Evolutionary conservation across 805 yeast genomes (phyloP).

Genomic region (Candida railenensis): DNA sequence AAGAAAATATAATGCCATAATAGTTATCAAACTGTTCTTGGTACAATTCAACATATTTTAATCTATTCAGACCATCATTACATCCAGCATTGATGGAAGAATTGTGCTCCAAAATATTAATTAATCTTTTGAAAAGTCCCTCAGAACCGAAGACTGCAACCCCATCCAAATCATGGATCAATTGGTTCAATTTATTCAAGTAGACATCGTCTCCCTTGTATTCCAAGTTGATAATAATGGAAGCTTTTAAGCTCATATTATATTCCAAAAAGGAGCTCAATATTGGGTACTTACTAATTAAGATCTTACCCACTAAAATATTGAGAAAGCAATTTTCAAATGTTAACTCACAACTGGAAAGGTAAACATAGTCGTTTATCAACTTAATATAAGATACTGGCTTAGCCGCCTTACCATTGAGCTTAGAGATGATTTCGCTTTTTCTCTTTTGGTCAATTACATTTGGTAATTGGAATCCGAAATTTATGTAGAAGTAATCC

Average conservation of each 20-base stretch:
- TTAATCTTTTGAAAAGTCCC: constrained; percentile 23
- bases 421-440: constrained; percentile 13
- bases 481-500: constrained; percentile 15
- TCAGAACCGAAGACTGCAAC: constrained; percentile 27
- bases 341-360: constrained; percentile 25
- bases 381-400: constrained; percentile 14
- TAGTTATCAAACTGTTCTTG: constrained; percentile 19
- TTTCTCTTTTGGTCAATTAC: constrained; percentile 14
- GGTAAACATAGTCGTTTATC: constrained; percentile 24
- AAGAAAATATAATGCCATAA: constrained; percentile 27
- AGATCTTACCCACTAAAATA: constrained; percentile 26
- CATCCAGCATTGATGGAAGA: constrained; percentile 24
- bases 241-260: constrained; percentile 23
- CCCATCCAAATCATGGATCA: constrained; percentile 33
- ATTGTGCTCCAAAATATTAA: constrained; percentile 20
- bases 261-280: constrained; percentile 18
- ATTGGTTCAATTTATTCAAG: constrained; percentile 19
- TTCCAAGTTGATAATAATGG: constrained; percentile 27
- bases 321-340: constrained; percentile 35
- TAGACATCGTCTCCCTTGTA: constrained; percentile 25
- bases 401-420: constrained; percentile 14
- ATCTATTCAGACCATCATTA: constrained; percentile 24
- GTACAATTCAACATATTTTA: constrained; percentile 30
- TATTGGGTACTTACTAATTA: constrained; percentile 20
- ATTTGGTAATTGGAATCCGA: constrained; percentile 30